Base-by-base conservation (phyloP, 208 protist species). In the Perkinsela sp. region DNA sequence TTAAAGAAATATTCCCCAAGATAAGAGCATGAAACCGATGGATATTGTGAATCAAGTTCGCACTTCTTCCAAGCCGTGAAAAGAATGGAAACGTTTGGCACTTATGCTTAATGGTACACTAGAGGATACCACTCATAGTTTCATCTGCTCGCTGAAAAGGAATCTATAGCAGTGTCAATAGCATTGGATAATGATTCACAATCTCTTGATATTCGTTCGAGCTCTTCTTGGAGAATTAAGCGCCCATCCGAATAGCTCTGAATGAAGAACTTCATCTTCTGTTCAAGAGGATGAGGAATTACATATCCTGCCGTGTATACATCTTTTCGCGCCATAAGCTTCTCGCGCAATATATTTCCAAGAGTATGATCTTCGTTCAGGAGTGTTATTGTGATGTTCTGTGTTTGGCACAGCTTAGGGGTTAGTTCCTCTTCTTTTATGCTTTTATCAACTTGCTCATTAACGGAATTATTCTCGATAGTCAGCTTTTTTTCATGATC, bases 281-380 rank as follows among this genome's bases (percentile, higher is more conserved):
- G 87, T 74, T 92, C 83, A n/a, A 84, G 89, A 0, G 87, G 87
- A 72, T 92, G 87, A 0, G 87, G 87, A 67, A 92, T 84, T 31
- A 81, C 78, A 74, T 92, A 92, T 31, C 84, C 87, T 0, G 87
- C 87, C 48, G 88, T 87, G 48, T 85, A 79, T 48, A 92, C 84
- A 67, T 82, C 77, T 22, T 80, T 71, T 1, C 77, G 82, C 66
- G 87, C 80, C 71, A 90, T 83, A 69, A 92, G 76, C 74, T 89
- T 87, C 83, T 88, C 88, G 70, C 84, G 82, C 30, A 92, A 77
- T 69, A 92, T 67, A 68, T 92, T 90, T 30, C 84, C 87, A 16
- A 92, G 32, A 0, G 87, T 92, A 80, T 90, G 84, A 68, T 92
- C 87, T 72, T 92, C 84, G 74, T 88, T 90, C 22, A 89, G 80